Percentiles rank a stretch among this genome's conserved stretches.
These are phyloP conservation scores for Starmerella floricola DNA, from an alignment of 805 yeast genomes.

Conservation along the genomic window DNA sequence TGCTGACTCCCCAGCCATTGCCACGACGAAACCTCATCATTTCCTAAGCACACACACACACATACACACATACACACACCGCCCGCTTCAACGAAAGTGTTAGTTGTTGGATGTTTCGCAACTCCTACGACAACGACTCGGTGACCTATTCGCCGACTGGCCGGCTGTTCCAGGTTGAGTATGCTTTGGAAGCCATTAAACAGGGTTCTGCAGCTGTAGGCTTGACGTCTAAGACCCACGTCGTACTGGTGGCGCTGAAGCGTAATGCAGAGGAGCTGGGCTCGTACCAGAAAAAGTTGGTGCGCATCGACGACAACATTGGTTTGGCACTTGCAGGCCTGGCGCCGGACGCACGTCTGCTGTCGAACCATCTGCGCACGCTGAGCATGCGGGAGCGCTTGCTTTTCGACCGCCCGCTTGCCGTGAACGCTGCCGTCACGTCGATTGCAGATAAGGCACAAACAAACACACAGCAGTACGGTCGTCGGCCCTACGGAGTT, in stretches of 20 bases:
- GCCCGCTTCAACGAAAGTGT: too few species aligned
- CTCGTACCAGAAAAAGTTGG: conserved; percentile 86
- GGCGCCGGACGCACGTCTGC: conserved; percentile 95
- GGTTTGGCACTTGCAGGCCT: conserved; percentile 95
- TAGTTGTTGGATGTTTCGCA: conserved; percentile 54
- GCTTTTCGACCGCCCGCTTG: conserved; percentile 75
- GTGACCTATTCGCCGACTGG: conserved; percentile 96
- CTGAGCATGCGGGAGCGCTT: conserved; percentile 81
- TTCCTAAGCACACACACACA: too few species aligned
- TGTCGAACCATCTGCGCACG: conserved; percentile 77
- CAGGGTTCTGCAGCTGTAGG: conserved; percentile 98
- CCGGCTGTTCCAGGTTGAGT: conserved; percentile 76
- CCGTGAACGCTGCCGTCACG: conserved; percentile 69
- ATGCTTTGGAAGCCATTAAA: conserved; percentile 88
- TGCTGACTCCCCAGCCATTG: too few species aligned
- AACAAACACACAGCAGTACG: conserved; percentile 88
- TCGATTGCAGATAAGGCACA: conserved; percentile 95
- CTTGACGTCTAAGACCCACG: conserved; percentile 70
- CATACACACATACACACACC: too few species aligned
- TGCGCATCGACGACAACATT: conserved; percentile 83
- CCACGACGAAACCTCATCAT: too few species aligned
- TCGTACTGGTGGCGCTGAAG: conserved; percentile 85
- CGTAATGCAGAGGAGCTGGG: conserved; percentile 96
- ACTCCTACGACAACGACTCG: conserved; percentile 96
- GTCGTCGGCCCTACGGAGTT: conserved; percentile 96